Evolutionary conservation across 352 stramenopile genomes (phyloP).

Genomic region (Phytophthora brassicae): DNA sequence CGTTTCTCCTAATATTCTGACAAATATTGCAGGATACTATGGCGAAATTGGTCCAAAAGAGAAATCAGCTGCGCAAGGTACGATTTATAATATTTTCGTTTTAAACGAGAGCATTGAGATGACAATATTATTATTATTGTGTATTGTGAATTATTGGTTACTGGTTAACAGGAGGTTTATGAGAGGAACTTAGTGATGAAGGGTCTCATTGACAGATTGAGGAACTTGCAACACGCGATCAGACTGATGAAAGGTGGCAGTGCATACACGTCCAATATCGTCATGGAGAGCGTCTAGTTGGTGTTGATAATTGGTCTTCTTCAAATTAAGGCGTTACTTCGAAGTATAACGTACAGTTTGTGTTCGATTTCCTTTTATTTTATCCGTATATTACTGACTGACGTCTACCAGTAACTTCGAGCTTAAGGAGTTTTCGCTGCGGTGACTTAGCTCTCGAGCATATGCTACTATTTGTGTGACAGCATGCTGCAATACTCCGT

Average conservation of each 20-base stretch:
- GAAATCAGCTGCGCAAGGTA: slow-evolving; percentile 74
- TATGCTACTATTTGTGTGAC: slow-evolving; percentile 58
- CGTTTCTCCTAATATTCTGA: not conserved
- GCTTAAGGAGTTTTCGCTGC: slow-evolving; percentile 48
- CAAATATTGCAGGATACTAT: slow-evolving; percentile 39
- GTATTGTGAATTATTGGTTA: too few species aligned
- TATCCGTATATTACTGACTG: slow-evolving; percentile 51
- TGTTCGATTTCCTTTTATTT: too few species aligned
- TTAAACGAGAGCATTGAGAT: too few species aligned
- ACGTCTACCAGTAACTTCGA: slow-evolving; percentile 45
- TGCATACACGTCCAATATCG: slow-evolving; percentile 52
- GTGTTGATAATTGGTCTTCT: not conserved
- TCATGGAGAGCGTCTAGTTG: slow-evolving; percentile 80
- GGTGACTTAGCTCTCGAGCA: slow-evolving; percentile 49
- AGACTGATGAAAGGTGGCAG: slow-evolving; percentile 69
- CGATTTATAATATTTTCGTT: too few species aligned
- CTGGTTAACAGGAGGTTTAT: slow-evolving; percentile 64
- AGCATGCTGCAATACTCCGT: slow-evolving; percentile 46
- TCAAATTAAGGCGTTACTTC: slow-evolving; percentile 11
- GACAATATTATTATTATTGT: too few species aligned
- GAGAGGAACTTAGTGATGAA: slow-evolving; percentile 88
- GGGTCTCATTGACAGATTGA: slow-evolving; percentile 76
- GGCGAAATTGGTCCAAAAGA: slow-evolving; percentile 57
- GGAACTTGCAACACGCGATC: slow-evolving; percentile 77
- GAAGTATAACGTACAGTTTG: not conserved